Evolutionary conservation across 208 protist species (phyloP), one percentile per base, ranked within the genome.

Genomic region (Trypanosoma grayi): DNA sequence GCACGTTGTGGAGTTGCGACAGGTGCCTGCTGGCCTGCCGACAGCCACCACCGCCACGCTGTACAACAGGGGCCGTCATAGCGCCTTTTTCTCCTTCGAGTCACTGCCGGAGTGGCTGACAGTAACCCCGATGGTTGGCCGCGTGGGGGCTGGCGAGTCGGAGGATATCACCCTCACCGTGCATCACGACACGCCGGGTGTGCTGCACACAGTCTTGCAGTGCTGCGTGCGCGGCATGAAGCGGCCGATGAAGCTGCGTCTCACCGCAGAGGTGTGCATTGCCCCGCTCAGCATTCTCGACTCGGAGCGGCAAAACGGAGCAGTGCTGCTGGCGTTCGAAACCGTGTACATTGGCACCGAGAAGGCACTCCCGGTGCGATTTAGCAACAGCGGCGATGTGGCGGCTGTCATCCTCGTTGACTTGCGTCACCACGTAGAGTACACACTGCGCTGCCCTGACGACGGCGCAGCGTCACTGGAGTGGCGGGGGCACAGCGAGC

Each of bases 311-410:
- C 40, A 31, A 10, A 77, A 91, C 51, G 77, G 73, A 13, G 91
- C 97, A 66, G 60, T 83, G n/a, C 40, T 75, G 25, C 76, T 98
- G 16, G 75, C 90, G 45, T 98, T 95, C 68, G 92, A 85, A 11
- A 61, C 86, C 24, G 82, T 97, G 14, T 92, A 87, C 56, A 77
- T 97, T 22, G 90, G 90, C 9, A 79, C 70, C 25, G 70, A 75
- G 51, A 58, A 66, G 37, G 52, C 64, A 2, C 74, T 63, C 18
- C 62, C 71, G 16, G 64, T 98, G 28, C 66, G 68, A 16, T 60
- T 98, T 46, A 65, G 55, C 9, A 98, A 98, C 74, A 80, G 33
- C 31, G 77, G 81, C 41, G 74, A 83, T 47, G 87, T 98, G 8
- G 75, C 81, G 3, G 94, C 87, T 10, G 70, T 94, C 13, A 62